A percentile compares a stretch with the other conserved stretches of the same genome.
Evolutionary conservation across 495 filamentous ascomycete genomes (phyloP).

Genomic region (Penicillium paradoxum): DNA sequence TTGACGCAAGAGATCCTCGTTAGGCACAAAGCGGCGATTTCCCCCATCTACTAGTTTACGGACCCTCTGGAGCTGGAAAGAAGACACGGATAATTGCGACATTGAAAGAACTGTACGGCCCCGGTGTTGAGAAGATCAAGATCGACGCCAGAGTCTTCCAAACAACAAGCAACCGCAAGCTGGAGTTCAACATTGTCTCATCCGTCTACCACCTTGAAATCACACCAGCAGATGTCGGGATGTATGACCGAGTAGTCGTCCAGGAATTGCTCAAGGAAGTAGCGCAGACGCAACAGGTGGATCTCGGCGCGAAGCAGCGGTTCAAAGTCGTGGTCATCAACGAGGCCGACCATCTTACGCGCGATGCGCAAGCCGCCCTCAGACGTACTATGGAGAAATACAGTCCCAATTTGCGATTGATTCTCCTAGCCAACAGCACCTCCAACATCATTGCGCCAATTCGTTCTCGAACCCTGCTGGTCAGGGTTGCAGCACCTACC

Average conservation of each 20-base stretch:
- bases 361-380: constrained; percentile 93
- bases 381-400: constrained; percentile 99
- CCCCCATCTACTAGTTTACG: constrained; percentile 93
- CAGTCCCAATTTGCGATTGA: constrained; percentile 85
- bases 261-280: constrained; percentile 97
- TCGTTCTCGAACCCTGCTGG: constrained; percentile 78
- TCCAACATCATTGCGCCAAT: constrained; percentile 98
- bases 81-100: constrained; percentile 96
- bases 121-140: constrained; percentile 94
- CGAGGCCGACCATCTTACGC: constrained; percentile 90
- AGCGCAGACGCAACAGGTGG: constrained; percentile 97
- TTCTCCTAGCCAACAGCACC: constrained; percentile 88
- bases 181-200: constrained; percentile 97
- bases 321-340: constrained; percentile 99
- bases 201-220: constrained; percentile 97
- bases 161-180: constrained; percentile 89
- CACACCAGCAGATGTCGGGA: constrained; percentile 95
- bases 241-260: constrained; percentile 89
- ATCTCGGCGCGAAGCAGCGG: constrained; percentile 76
- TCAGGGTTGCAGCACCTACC: constrained; percentile 86
- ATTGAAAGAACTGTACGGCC: constrained; percentile 83
- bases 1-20: not conserved
- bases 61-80: constrained; percentile 93
- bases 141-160: constrained; percentile 95
- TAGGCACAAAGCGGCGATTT: constrained; percentile 96